Conservation (phyloP, 116 monocot genomes). For the Dioscorea cayenensis region DNA sequence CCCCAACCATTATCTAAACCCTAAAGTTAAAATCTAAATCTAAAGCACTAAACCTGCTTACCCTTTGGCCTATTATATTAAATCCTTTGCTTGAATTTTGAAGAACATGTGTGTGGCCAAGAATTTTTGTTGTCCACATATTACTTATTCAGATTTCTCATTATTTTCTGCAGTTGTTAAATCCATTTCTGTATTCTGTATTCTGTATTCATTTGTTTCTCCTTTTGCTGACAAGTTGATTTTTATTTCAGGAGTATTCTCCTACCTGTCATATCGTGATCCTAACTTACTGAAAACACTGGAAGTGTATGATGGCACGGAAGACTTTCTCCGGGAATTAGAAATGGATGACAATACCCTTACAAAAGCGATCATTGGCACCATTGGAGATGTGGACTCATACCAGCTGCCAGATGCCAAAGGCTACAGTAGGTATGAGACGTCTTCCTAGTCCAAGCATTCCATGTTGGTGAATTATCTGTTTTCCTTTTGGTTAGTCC, state of each 20-base stretch:
- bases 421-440: constrained; percentile 84
- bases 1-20: too few relatives aligned
- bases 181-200: neutral
- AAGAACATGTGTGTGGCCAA: too few relatives aligned
- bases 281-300: constrained; percentile 93
- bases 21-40: too few relatives aligned
- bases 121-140: too few relatives aligned
- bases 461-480: too few relatives aligned
- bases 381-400: constrained; percentile 95
- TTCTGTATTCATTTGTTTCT: neutral
- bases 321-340: constrained; percentile 73
- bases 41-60: too few relatives aligned
- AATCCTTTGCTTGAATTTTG: too few relatives aligned
- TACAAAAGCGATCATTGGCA: constrained; percentile 95
- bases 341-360: constrained; percentile 84
- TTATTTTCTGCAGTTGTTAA: too few relatives aligned
- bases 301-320: constrained; percentile 89
- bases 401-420: constrained; percentile 99
- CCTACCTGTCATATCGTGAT: constrained; percentile 91
- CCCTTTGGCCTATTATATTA: too few relatives aligned
- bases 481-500: too few relatives aligned
- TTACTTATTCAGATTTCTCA: too few relatives aligned
- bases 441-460: too few relatives aligned
- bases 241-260: constrained; percentile 73
- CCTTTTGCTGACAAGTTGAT: neutral